Evolutionary conservation across 805 yeast species (phyloP).

Genomic region (Yamadazyma nakazawae): DNA sequence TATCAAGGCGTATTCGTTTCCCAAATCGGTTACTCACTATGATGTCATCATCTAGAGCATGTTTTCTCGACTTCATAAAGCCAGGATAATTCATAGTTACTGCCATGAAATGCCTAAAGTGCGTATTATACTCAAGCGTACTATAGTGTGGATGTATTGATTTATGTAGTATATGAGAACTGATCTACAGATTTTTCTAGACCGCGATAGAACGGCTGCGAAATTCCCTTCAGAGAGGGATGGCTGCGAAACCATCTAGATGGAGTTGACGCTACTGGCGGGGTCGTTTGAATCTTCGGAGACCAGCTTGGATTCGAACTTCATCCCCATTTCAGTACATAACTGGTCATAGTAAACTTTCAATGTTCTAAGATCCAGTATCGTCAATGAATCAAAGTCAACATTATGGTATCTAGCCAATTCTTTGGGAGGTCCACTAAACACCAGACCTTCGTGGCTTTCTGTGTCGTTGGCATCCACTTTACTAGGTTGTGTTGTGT

Average conservation of each 20-base stretch:
- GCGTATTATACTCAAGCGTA: not conserved
- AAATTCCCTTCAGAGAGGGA: too few species aligned
- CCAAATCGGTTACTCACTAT: constrained; percentile 10
- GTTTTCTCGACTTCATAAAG: not conserved
- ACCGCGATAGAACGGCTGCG: not conserved
- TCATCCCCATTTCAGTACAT: constrained; percentile 22
- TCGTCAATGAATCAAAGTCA: constrained; percentile 35
- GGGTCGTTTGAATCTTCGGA: constrained; percentile 10
- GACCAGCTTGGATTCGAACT: constrained; percentile 14
- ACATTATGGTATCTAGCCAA: constrained; percentile 30
- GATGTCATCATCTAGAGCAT: constrained; percentile 9
- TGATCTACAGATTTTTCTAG: constrained; percentile 6
- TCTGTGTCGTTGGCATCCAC: constrained; percentile 11
- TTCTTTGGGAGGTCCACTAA: constrained; percentile 21
- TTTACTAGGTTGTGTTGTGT: not conserved
- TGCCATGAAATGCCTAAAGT: not conserved
- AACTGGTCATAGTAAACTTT: constrained; percentile 38
- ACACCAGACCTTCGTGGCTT: constrained; percentile 21
- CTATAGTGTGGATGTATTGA: not conserved
- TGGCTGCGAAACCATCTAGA: constrained; percentile 10
- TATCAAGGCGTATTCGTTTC: constrained; percentile 32
- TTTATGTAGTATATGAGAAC: not conserved
- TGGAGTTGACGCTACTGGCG: constrained; percentile 10
- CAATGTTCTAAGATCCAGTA: constrained; percentile 32
- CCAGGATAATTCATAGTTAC: not conserved